Evolutionary conservation across 75 land plant genomes (phyloP), one percentile per base, ranked within the genome.

Genomic region (Picea sitchensis): DNA sequence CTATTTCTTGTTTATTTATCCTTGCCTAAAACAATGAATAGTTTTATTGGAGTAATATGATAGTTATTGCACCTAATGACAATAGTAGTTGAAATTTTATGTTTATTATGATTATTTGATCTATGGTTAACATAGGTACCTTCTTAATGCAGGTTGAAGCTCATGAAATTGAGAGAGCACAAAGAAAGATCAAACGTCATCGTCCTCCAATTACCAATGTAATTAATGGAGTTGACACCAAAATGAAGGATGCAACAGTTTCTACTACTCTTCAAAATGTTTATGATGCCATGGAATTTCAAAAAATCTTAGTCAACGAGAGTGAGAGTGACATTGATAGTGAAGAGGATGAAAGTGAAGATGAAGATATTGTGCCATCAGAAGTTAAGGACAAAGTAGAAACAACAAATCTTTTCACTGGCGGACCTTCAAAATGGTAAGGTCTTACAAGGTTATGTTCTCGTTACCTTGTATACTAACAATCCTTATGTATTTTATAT

Each of bases 151-250:
- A 95, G 98, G 95, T 91, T 54, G 93, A 95, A 61, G 51, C 85
- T 41, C 87, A 91, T 81, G 82, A 86, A 65, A 84, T 81, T 62
- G 90, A 91, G 73, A 89, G 95, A 84, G 87, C 95, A 23, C 77
- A 89, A 34, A 79, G 83, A 73, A 95, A 95, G 76, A 83, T 95
- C 59, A 89, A 90, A 78, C 90, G 95, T 14, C 95, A 92, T 65
- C 61, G 88, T 59, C 31, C 83, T 63, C 59, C 78, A 63, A 78
- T 58, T 59, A 23, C 83, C 31, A 36, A 76, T 59, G 73, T 73
- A 59, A 63, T 77, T 18, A 73, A 69, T 74, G 78, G 71, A 59
- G 73, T 80, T 63, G 88, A 82, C 21, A 54, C 67, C 74, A 75
- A 81, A 65, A 68, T 85, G 83, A 77, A 59, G 34, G 83, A 82